phyloP scores from a whole-genome alignment of 345 rosid species.

The Citrus inodora region DNA sequence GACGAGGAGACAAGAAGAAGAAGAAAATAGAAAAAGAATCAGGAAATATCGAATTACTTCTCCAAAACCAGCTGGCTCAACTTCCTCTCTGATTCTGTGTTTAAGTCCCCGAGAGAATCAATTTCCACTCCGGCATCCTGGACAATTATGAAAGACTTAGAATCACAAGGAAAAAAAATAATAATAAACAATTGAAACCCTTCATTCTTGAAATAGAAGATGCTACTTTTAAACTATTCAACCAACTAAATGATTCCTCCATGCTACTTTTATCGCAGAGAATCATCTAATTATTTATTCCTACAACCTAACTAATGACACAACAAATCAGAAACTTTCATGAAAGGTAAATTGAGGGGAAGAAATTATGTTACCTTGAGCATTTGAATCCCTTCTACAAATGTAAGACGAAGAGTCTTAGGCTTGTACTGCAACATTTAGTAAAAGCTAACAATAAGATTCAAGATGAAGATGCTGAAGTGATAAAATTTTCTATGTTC shows the following conservation, averaged over 20 bases:
- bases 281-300: not conserved
- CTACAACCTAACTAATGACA: not conserved
- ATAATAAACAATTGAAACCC: not conserved
- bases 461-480: not conserved
- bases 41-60: slow-evolving; percentile 42
- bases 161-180: not conserved
- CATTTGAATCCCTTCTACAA: slow-evolving; percentile 90
- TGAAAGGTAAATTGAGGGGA: not conserved
- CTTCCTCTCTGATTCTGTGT: slow-evolving; percentile 85
- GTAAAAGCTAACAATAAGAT: slow-evolving; percentile 7
- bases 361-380: slow-evolving; percentile 50
- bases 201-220: not conserved
- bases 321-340: not conserved
- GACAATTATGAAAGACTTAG: slow-evolving; percentile 13
- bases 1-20: not conserved
- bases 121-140: slow-evolving; percentile 86
- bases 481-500: not conserved
- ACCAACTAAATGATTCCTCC: not conserved
- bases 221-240: not conserved
- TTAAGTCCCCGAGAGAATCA: slow-evolving; percentile 88
- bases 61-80: slow-evolving; percentile 81
- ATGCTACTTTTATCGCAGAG: not conserved
- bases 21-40: not conserved
- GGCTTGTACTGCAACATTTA: slow-evolving; percentile 57
- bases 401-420: slow-evolving; percentile 62